Base-by-base conservation (phyloP, 345 rosid species). In the Salix arbutifolia region DNA sequence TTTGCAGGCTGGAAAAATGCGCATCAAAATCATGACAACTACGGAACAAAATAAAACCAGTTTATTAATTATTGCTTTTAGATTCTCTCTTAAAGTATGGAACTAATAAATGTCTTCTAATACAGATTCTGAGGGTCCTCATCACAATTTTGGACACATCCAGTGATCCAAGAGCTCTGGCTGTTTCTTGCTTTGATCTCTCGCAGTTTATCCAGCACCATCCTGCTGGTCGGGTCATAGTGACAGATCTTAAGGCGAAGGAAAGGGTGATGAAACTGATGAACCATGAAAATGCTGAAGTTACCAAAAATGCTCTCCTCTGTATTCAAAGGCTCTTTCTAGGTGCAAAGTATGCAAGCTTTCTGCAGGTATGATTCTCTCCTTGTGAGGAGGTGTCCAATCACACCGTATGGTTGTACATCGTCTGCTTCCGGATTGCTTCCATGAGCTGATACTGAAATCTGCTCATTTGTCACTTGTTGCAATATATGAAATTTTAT, bases 271-370 rank as follows among this genome's bases (percentile, higher is more conserved):
- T 92, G 97, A 92, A 88, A 62, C 79, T 92, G 86, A 91, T 92
- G 94, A 91, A 87, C 87, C 96, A 92, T 26, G 97, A 92, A 80
- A 92, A 87, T 31, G 85, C 89, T 0, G 97, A 92, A 81, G 97
- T 92, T 4, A 92, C 95, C 25, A 92, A 91, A 79, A 90, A 87
- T 28, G 91, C 97, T 19, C 82, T 92, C 23, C 89, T 92, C 76
- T 91, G 97, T 73, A 86, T 92, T 72, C 97, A 91, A 74, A 91
- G 97, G 92, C 97, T 92, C 71, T 92, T 92, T 88, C 84, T 92
- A 0, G 95, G 97, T 8, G 92, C 96, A 61, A 92, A 92, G 87
- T 95, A 95, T 67, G 99, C 99, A 4, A 93, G 99, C 91, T 95
- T 95, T 84, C 88, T 95, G 90, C 98, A 95, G 92, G 92, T 67